A percentile compares a stretch with the other conserved stretches of the same genome.
These are phyloP conservation scores for Medicago truncatula DNA, from an alignment of 306 rosid genomes.

Conservation along the genomic window MtrunA17r5.0-ANR NC_053046.1:26663001-26663500, in stretches of 20 bases:
- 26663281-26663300: constrained; percentile 75
- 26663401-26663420: no score
- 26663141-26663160: constrained; percentile 23
- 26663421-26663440: no score
- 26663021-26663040: no score
- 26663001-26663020: no score
- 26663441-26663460: no score
- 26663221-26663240: constrained; percentile 2
- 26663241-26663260: constrained; percentile 27
- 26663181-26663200: constrained; percentile 64
- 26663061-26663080: background rate
- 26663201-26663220: constrained; percentile 51
- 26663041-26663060: background rate
- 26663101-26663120: background rate
- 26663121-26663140: constrained; percentile 12
- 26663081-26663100: background rate
- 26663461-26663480: background rate
- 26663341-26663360: background rate
- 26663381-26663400: background rate
- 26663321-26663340: background rate
- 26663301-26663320: constrained; percentile 53
- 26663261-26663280: constrained; percentile 20
- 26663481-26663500: background rate
- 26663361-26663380: background rate
- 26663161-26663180: constrained; percentile 40